These are phyloP conservation scores for Emmonsia crescens DNA, from an alignment of 2,329 filamentous ascomycete genomes.

Conservation along the genomic window DNA sequence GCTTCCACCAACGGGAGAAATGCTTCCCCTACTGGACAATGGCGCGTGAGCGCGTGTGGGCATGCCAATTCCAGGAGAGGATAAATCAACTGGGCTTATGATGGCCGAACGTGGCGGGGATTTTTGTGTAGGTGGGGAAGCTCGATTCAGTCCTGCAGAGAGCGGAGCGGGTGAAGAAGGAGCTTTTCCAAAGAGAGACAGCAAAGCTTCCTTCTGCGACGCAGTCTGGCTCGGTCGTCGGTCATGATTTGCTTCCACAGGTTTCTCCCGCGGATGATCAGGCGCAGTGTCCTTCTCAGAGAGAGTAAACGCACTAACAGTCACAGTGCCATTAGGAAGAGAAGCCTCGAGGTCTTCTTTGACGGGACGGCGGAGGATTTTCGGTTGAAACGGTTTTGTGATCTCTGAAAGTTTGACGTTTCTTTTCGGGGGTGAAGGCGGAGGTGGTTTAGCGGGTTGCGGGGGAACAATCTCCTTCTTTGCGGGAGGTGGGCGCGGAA, in stretches of 20 bases:
- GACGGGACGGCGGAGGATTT: constrained; percentile 43
- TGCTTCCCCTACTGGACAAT: constrained; percentile 15
- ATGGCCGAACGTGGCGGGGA: constrained; percentile 13
- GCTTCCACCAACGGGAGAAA: constrained; percentile 13
- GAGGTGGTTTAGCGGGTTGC: neutral
- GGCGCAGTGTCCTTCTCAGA: constrained; percentile 11
- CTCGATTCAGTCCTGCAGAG: constrained; percentile 7
- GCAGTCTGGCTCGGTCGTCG: constrained; percentile 32
- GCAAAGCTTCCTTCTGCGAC: constrained; percentile 39
- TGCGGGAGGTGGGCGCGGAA: constrained; percentile 1
- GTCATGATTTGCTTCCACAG: constrained; percentile 20
- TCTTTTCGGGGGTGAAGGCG: neutral
- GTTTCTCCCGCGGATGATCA: constrained; percentile 12
- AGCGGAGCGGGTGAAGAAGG: constrained; percentile 18
- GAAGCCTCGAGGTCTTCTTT: constrained; percentile 23
- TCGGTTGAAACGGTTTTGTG: constrained; percentile 41
- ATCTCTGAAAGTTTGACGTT: constrained; percentile 23
- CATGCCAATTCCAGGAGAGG: constrained; percentile 8
- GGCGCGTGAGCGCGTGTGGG: neutral
- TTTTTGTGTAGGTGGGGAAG: constrained; percentile 3
- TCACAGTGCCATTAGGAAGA: constrained; percentile 20
- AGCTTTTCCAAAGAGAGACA: constrained; percentile 54
- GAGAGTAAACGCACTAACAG: constrained; percentile 16
- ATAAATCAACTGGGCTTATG: constrained; percentile 15
- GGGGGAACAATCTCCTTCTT: neutral